Evolutionary conservation across 352 stramenopile species (phyloP), one percentile per base, ranked within the genome.

Genomic region (Phytophthora idaei): DNA sequence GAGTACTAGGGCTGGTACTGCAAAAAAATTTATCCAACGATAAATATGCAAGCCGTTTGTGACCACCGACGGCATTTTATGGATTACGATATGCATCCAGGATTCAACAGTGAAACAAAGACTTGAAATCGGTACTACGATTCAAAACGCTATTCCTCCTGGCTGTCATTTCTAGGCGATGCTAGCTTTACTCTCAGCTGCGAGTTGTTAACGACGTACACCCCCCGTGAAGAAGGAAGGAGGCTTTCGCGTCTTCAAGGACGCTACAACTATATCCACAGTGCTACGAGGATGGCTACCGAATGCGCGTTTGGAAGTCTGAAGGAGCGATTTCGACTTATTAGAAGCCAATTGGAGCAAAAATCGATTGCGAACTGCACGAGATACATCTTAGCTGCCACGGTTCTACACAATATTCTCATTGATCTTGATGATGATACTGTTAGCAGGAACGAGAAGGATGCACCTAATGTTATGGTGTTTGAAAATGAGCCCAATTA

Each of bases 341-440:
- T 42, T 3, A 15, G 36, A n/a, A n/a, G 12, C 3, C 36, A 11
- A n/a, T 9, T 42, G 10, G 36, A 42, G 42, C 29, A 61, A 52
- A 17, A 34, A 11, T 25, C 44, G 11, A 36, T 46, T 11, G 32
- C 7, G 4, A 14, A 17, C 12, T 17, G 36, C 8, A 42, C 36
- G 4, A 42, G 12, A 4, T 17, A 3, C 36, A 42, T 42, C 12
- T 42, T 42, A n/a, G 10, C 50, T 12, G 32, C 50, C n/a, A 47
- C 47, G 50, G 25, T 57, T 3, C 34, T 47, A 17, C 32, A 57
- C 50, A 58, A 58, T 8, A 48, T 58, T 41, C 37, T 49, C 5
- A 58, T 49, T 58, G 36, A 49, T 36, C 7, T 49, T 4, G 25
- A 49, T 2, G 37, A 58, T 28, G 51, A 48, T 25, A 58, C 37